Evolutionary conservation across 2,329 filamentous ascomycete species (phyloP).

Genomic region (Colletotrichum aenigma): DNA sequence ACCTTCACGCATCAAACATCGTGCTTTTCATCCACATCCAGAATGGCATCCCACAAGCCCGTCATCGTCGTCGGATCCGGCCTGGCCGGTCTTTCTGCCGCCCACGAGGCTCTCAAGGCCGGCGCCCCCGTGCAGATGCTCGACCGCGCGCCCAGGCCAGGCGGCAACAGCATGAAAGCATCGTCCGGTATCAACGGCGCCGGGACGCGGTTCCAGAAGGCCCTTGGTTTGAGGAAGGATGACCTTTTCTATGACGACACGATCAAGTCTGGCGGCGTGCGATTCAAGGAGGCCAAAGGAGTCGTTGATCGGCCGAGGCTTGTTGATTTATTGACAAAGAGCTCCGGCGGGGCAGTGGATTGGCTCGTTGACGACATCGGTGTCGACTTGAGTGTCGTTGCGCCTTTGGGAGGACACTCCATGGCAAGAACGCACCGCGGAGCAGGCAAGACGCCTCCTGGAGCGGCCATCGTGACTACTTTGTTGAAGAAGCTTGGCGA

Average conservation of each 20-base stretch:
- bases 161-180: slow-evolving; percentile 70
- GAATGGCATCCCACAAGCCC: slow-evolving; percentile 25
- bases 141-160: slow-evolving; percentile 63
- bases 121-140: slow-evolving; percentile 60
- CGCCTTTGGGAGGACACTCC: slow-evolving; percentile 64
- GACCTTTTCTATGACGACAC: slow-evolving; percentile 60
- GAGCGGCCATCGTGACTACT: slow-evolving; percentile 60
- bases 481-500: slow-evolving; percentile 56
- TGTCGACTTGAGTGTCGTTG: slow-evolving; percentile 62
- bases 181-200: slow-evolving; percentile 71
- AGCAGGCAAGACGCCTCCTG: slow-evolving; percentile 58
- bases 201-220: slow-evolving; percentile 59
- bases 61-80: slow-evolving; percentile 70
- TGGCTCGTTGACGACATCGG: slow-evolving; percentile 63
- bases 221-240: slow-evolving; percentile 35
- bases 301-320: slow-evolving; percentile 44
- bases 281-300: slow-evolving; percentile 32
- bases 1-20: neutral
- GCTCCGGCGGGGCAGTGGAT: slow-evolving; percentile 52
- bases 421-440: slow-evolving; percentile 62
- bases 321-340: slow-evolving; percentile 50
- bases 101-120: slow-evolving; percentile 57
- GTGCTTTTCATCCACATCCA: neutral
- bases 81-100: slow-evolving; percentile 65
- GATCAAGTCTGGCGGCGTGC: slow-evolving; percentile 56